Percentiles rank a stretch among this genome's conserved stretches.
Evolutionary conservation across 1,284 basidiomycete species (phyloP).

Genomic region (Austroboletus niveus): DNA sequence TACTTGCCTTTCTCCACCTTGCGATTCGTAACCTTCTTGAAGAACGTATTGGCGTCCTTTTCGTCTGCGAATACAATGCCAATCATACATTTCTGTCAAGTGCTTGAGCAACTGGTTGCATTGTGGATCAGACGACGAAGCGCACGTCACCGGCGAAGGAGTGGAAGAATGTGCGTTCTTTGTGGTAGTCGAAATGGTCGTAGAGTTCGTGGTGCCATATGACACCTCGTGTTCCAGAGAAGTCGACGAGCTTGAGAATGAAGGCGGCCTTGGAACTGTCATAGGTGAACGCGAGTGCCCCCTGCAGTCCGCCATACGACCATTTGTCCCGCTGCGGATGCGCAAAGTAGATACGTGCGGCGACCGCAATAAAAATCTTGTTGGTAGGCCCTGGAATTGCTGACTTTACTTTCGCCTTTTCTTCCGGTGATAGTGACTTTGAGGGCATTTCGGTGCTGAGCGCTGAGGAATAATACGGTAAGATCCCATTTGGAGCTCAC

Average conservation of each 20-base stretch:
- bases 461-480: no score
- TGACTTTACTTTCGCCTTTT: slow-evolving; percentile 75
- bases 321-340: slow-evolving; percentile 73
- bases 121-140: slow-evolving; percentile 18
- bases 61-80: slow-evolving; percentile 92
- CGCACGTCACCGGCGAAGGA: slow-evolving; percentile 91
- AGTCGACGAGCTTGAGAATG: slow-evolving; percentile 78
- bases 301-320: slow-evolving; percentile 84
- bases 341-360: slow-evolving; percentile 87
- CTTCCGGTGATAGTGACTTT: slow-evolving; percentile 66
- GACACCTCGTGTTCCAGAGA: slow-evolving; percentile 80
- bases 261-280: slow-evolving; percentile 61
- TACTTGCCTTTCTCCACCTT: slow-evolving; percentile 61
- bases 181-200: slow-evolving; percentile 78
- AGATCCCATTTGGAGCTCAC: no score
- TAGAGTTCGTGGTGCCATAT: slow-evolving; percentile 96
- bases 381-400: slow-evolving; percentile 52
- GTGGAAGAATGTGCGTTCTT: slow-evolving; percentile 92
- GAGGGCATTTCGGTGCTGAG: slow-evolving; percentile 54
- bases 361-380: slow-evolving; percentile 78
- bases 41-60: slow-evolving; percentile 82
- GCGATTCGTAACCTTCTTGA: slow-evolving; percentile 81
- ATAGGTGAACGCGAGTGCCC: slow-evolving; percentile 72
- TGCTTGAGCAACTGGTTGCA: not conserved
- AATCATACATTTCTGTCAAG: slow-evolving; percentile 75